Evolutionary conservation across 805 yeast genomes (phyloP).

Genomic region (Candida ulmi): DNA sequence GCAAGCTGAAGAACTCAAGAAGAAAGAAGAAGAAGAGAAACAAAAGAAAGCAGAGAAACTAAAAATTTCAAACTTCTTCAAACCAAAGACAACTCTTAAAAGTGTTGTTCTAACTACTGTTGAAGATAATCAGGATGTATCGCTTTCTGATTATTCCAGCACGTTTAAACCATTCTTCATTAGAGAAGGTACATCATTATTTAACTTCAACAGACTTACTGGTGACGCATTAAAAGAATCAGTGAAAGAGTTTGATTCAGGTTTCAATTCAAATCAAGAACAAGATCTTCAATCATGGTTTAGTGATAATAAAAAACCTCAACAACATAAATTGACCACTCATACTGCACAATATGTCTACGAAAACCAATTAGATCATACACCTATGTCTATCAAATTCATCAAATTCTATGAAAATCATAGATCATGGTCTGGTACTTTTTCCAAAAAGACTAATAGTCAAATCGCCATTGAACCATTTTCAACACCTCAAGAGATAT

Average conservation of each 20-base stretch:
- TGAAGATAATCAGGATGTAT: slow-evolving; percentile 2
- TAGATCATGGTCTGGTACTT: slow-evolving; percentile 51
- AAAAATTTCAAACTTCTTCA: slow-evolving; percentile 26
- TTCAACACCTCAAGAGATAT: slow-evolving; percentile 42
- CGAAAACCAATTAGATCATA: slow-evolving; percentile 24
- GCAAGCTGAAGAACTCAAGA: slow-evolving; percentile 31
- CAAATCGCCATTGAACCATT: slow-evolving; percentile 29
- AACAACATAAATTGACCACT: slow-evolving; percentile 5
- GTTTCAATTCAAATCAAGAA: background rate
- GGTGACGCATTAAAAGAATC: slow-evolving; percentile 1
- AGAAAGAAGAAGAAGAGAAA: slow-evolving; percentile 24
- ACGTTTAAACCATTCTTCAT: slow-evolving; percentile 32
- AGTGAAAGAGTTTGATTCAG: slow-evolving; percentile 7
- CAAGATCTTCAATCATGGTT: slow-evolving; percentile 5
- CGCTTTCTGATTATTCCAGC: slow-evolving; percentile 26
- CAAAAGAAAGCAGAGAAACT: slow-evolving; percentile 14
- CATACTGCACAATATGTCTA: slow-evolving; percentile 25
- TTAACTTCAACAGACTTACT: slow-evolving; percentile 5
- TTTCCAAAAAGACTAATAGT: slow-evolving; percentile 30
- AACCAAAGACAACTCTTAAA: slow-evolving; percentile 21
- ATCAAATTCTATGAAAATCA: slow-evolving; percentile 46
- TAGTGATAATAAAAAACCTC: background rate
- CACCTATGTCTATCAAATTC: slow-evolving; percentile 30
- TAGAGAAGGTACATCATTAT: slow-evolving; percentile 27
- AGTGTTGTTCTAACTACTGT: slow-evolving; percentile 5